phyloP scores from a whole-genome alignment of 371 early-diverging fungal species.

The Chytridiales sp. region DNA sequence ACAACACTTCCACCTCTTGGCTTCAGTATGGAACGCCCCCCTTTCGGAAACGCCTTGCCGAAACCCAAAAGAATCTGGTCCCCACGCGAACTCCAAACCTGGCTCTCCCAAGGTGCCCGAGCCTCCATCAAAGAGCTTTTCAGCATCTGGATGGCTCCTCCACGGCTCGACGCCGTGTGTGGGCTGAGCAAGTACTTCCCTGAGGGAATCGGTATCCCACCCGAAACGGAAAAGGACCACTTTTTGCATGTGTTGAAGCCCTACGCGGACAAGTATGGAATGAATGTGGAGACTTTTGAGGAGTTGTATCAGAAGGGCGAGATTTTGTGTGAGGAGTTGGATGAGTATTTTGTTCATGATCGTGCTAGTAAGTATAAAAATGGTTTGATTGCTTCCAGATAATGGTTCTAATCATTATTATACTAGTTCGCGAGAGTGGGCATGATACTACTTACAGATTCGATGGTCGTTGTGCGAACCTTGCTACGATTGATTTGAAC shows the following conservation, averaged over 20 bases:
- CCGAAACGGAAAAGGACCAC: constrained; percentile 92
- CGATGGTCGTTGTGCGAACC: constrained; percentile 85
- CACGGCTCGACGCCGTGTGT: constrained; percentile 72
- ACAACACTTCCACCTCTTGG: background rate
- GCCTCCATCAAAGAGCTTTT: constrained; percentile 92
- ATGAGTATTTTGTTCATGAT: constrained; percentile 95
- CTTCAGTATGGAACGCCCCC: too few species aligned
- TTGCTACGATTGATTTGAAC: constrained; percentile 92
- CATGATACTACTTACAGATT: constrained; percentile 96
- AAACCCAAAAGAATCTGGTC: constrained; percentile 34
- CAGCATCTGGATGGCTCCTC: constrained; percentile 83
- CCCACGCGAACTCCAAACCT: constrained; percentile 57
- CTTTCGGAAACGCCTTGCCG: too few species aligned
- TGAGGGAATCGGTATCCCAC: constrained; percentile 91
- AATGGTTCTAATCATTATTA: background rate
- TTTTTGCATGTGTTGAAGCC: constrained; percentile 89
- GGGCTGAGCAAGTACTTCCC: constrained; percentile 85
- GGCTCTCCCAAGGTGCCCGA: constrained; percentile 72
- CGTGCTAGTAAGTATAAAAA: constrained; percentile 69
- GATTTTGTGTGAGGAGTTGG: constrained; percentile 78
- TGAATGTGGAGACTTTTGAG: constrained; percentile 72
- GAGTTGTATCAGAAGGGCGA: constrained; percentile 63
- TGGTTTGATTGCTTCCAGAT: background rate
- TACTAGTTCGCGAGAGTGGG: constrained; percentile 86
- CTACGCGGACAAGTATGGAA: constrained; percentile 67